Conservation (phyloP, 805 yeast species). For the Kuraishia molischiana region DNA sequence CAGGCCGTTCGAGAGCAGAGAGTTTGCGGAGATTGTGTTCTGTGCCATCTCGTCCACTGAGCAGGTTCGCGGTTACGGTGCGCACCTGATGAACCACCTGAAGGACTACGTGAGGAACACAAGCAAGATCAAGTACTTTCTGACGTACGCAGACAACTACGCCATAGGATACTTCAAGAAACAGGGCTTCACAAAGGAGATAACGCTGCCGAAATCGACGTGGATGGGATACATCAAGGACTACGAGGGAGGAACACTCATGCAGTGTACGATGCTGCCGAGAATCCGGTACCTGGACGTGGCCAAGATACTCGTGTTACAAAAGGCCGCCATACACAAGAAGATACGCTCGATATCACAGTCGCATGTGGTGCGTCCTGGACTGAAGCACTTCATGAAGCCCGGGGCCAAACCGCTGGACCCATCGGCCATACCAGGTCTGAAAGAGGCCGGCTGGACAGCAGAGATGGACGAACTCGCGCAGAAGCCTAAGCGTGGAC, state of each 20-base stretch:
- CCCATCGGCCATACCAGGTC: slow-evolving; percentile 82
- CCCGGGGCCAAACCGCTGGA: slow-evolving; percentile 42
- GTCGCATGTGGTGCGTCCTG: slow-evolving; percentile 75
- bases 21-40: slow-evolving; percentile 96
- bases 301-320: slow-evolving; percentile 74
- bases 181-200: slow-evolving; percentile 96
- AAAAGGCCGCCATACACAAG: slow-evolving; percentile 82
- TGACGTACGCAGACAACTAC: slow-evolving; percentile 96
- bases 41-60: slow-evolving; percentile 97
- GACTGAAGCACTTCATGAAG: slow-evolving; percentile 61
- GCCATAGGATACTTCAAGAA: slow-evolving; percentile 98
- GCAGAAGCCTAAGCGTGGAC: slow-evolving; percentile 87
- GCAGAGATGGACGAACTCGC: slow-evolving; percentile 97
- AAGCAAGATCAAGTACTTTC: slow-evolving; percentile 72
- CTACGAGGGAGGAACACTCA: slow-evolving; percentile 96
- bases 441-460: slow-evolving; percentile 94
- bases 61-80: slow-evolving; percentile 98
- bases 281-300: slow-evolving; percentile 81
- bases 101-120: slow-evolving; percentile 92
- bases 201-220: slow-evolving; percentile 68
- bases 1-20: slow-evolving; percentile 83
- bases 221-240: slow-evolving; percentile 99
- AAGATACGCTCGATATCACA: slow-evolving; percentile 74
- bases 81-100: slow-evolving; percentile 95
- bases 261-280: slow-evolving; percentile 96